Evolutionary conservation across 1,284 basidiomycete species (phyloP), one percentile per base, ranked within the genome.

Genomic region (Hortiboletus rubellus): DNA sequence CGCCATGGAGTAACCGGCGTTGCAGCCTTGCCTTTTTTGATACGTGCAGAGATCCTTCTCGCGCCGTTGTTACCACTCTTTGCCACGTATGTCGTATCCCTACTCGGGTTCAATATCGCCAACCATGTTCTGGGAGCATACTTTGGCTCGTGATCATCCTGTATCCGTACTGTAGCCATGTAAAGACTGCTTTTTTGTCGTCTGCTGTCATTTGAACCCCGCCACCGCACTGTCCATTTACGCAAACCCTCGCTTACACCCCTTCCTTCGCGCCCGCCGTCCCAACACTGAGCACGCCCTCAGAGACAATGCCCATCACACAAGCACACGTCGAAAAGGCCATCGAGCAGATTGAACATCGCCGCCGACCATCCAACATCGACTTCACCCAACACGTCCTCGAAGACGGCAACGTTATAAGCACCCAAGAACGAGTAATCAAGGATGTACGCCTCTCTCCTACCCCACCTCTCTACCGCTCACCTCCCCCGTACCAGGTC

Each of bases 361-460:
- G 85, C 64, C 72, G 79, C n/a, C 77, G 81, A 38, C 71, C 85
- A 15, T 85, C 84, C 41, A 82, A 86, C 55, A 84, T 94, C 72
- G 94, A 96, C 79, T 96, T 91, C 68, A 94, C 94, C 15, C 88
- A 88, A 68, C 92, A 96, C 74, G 81, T 86, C 62, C 85, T 96
- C 61, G 94, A 96, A 60, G 92, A 95, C 76, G 94, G 94, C 45
- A 88, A 83, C 63, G 80, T 85, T 54, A 90, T 96, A 64, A 92
- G 86, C 76, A 93, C 91, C 17, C 89, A 91, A 73, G 91, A 93
- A 72, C 83, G 91, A 60, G 88, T 92, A 43, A 82, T 93, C 68
- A 93, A 93, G 74, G 91, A 92, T 76, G 89, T 91, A 61, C 52
- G 83, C 14, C 47, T 22, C 12, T n/a, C 38, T 30, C 54, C 15